Conservation (phyloP, 2,329 filamentous ascomycete species). For the Emydomyces testavorans region DNA sequence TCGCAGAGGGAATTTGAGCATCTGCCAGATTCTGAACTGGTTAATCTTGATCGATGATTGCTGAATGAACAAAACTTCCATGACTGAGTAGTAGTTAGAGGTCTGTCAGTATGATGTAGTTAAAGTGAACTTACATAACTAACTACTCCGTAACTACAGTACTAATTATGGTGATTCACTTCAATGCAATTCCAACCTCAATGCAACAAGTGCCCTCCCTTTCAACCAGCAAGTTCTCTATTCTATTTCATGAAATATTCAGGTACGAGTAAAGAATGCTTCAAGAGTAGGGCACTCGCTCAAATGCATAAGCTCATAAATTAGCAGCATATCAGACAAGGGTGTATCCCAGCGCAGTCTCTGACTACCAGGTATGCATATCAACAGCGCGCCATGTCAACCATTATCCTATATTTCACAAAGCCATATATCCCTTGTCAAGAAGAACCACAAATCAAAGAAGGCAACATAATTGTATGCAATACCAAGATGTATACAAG, state of each 20-base stretch:
- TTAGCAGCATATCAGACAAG: background rate
- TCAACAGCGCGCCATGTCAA: background rate
- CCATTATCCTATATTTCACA: too few species aligned
- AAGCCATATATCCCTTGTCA: slow-evolving; percentile 2
- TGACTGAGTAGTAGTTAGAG: too few species aligned
- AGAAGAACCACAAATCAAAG: background rate
- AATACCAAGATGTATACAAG: background rate
- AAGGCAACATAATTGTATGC: slow-evolving; percentile 4
- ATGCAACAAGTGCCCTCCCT: background rate
- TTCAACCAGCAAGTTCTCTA: too few species aligned
- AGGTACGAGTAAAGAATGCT: too few species aligned
- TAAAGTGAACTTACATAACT: too few species aligned
- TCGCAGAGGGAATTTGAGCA: background rate
- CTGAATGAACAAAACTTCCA: too few species aligned
- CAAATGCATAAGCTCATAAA: background rate
- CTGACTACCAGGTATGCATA: too few species aligned
- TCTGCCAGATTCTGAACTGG: background rate
- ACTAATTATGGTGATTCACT: background rate
- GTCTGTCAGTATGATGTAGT: too few species aligned
- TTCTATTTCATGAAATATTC: too few species aligned
- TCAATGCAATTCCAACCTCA: background rate
- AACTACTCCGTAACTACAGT: too few species aligned
- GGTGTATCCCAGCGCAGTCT: too few species aligned
- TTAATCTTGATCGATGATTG: background rate
- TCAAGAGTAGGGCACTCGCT: too few species aligned